phyloP scores from a whole-genome alignment of 495 filamentous ascomycete genomes.

The Cudoniella acicularis region DNA sequence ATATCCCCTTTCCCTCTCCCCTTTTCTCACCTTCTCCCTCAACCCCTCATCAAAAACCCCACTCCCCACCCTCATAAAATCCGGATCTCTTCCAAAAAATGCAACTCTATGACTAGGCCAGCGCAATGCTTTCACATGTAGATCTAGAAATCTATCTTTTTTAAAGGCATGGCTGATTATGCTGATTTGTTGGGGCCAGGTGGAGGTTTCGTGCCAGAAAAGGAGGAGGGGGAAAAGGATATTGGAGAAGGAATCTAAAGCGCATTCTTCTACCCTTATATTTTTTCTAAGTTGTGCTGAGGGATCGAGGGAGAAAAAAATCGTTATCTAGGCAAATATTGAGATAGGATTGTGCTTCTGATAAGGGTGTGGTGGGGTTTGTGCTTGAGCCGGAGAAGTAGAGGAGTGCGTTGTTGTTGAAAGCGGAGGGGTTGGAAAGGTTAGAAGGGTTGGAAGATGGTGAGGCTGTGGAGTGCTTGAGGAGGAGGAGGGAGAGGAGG shows the following conservation, averaged over 20 bases:
- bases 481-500: constrained; percentile 50
- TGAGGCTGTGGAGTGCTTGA: no score
- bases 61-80: constrained; percentile 33
- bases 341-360: constrained; percentile 68
- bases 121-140: constrained; percentile 64
- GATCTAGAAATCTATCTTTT: constrained; percentile 57
- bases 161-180: constrained; percentile 79
- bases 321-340: constrained; percentile 40
- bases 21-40: constrained; percentile 28
- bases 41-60: constrained; percentile 21
- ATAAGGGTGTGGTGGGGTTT: constrained; percentile 46
- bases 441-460: constrained; percentile 55
- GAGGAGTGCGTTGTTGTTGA: constrained; percentile 28
- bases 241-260: constrained; percentile 80
- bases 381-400: constrained; percentile 54
- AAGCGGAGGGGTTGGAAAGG: constrained; percentile 20
- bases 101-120: constrained; percentile 41
- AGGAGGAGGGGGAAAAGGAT: constrained; percentile 63
- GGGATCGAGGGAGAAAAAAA: constrained; percentile 33
- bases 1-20: constrained; percentile 37
- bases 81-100: constrained; percentile 70
- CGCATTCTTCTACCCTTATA: constrained; percentile 56
- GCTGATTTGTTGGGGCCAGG: constrained; percentile 53
- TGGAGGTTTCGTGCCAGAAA: constrained; percentile 45
- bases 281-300: not conserved